Evolutionary conservation across 148 eudicot species (phyloP).

Genomic region (Heliamphora exappendiculata): DNA sequence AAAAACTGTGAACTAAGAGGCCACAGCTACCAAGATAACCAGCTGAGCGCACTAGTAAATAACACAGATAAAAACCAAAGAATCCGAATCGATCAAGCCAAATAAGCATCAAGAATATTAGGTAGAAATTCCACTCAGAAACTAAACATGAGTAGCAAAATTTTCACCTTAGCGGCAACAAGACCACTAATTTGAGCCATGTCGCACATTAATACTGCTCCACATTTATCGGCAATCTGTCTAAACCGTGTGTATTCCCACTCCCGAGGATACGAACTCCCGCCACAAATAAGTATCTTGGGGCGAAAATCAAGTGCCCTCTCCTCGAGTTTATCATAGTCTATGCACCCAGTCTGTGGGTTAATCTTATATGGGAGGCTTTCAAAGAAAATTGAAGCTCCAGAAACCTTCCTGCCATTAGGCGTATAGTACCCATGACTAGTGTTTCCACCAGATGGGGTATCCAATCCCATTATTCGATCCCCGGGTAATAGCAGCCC

Average conservation of each 20-base stretch:
- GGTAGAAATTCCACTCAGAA: not conserved
- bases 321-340: slow-evolving; percentile 89
- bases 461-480: slow-evolving; percentile 93
- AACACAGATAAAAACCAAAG: not conserved
- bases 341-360: slow-evolving; percentile 64
- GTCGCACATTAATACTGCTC: slow-evolving; percentile 85
- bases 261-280: slow-evolving; percentile 90
- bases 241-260: slow-evolving; percentile 81
- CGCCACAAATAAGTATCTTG: slow-evolving; percentile 90
- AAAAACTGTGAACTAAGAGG: not conserved
- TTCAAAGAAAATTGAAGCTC: slow-evolving; percentile 93
- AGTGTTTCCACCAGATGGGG: slow-evolving; percentile 78
- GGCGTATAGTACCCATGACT: slow-evolving; percentile 90
- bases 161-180: slow-evolving; percentile 86
- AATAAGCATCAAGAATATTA: not conserved
- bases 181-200: slow-evolving; percentile 99
- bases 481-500: slow-evolving; percentile 77
- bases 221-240: slow-evolving; percentile 76
- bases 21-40: not conserved
- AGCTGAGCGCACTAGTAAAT: not conserved
- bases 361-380: slow-evolving; percentile 77
- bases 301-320: slow-evolving; percentile 87
- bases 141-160: not conserved
- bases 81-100: not conserved
- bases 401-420: slow-evolving; percentile 80